phyloP scores from a whole-genome alignment of 1,284 basidiomycete species.

The Mycosarcoma maydis region DNA sequence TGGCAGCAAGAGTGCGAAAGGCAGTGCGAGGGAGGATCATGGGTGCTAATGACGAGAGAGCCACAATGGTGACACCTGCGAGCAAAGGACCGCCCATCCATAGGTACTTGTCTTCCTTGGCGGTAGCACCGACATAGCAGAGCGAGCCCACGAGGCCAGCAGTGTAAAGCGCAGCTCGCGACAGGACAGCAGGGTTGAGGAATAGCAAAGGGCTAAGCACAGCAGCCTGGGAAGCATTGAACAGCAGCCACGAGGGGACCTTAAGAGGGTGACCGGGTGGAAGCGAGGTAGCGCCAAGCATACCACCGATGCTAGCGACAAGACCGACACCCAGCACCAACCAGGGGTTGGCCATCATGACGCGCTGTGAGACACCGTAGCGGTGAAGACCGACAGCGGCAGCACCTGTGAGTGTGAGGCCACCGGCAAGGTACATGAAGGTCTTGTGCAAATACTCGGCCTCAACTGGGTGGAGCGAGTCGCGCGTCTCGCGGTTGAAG shows the following conservation, averaged over 20 bases:
- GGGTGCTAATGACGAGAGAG: constrained; percentile 83
- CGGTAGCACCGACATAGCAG: constrained; percentile 88
- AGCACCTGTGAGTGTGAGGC: constrained; percentile 78
- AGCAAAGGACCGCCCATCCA: constrained; percentile 77
- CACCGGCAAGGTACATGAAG: constrained; percentile 86
- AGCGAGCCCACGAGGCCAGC: constrained; percentile 81
- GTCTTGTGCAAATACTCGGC: constrained; percentile 77
- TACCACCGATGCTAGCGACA: constrained; percentile 69
- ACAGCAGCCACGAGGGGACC: constrained; percentile 70
- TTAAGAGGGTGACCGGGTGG: constrained; percentile 66
- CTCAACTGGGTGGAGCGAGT: constrained; percentile 48
- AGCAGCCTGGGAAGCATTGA: constrained; percentile 87
- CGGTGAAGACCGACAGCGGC: constrained; percentile 81
- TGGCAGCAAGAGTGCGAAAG: constrained; percentile 77
- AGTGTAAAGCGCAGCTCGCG: constrained; percentile 89
- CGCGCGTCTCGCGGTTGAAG: constrained; percentile 64
- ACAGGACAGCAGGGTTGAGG: constrained; percentile 82
- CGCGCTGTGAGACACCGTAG: constrained; percentile 77
- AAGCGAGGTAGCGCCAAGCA: constrained; percentile 66
- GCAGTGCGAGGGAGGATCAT: constrained; percentile 82
- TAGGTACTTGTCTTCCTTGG: constrained; percentile 83
- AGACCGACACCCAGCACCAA: constrained; percentile 82
- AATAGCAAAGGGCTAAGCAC: constrained; percentile 76
- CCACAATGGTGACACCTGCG: constrained; percentile 83
- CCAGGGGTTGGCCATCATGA: constrained; percentile 88